Conservation (phyloP, 2,329 filamentous ascomycete genomes). For the Pyrenochaeta sp. region DNA sequence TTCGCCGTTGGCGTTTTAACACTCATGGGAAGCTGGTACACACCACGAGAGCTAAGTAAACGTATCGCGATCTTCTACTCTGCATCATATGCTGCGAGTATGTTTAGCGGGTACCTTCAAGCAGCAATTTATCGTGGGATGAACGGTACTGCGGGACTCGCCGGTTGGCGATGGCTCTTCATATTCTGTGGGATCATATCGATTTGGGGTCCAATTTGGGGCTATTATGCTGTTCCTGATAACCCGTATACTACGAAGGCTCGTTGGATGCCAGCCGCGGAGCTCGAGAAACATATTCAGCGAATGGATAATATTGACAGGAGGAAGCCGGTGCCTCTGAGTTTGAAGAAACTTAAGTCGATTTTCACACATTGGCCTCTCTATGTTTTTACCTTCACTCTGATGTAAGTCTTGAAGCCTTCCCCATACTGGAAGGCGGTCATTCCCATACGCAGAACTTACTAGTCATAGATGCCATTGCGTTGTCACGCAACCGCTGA, state of each 20-base stretch:
- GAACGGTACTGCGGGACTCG: conserved; percentile 23
- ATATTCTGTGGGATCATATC: conserved; percentile 39
- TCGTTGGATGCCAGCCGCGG: conserved; percentile 18
- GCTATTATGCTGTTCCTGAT: conserved; percentile 39
- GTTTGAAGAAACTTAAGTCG: conserved; percentile 9
- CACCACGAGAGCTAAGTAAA: conserved; percentile 12
- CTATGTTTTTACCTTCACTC: conserved; percentile 18
- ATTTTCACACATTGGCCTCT: conserved; percentile 14
- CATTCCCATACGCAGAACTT: background rate
- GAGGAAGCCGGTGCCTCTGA: conserved; percentile 15
- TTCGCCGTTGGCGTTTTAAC: conserved; percentile 40
- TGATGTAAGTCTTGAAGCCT: conserved; percentile 7
- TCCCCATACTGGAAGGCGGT: background rate
- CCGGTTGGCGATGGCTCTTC: conserved; percentile 43
- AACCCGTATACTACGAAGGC: conserved; percentile 18
- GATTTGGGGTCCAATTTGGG: conserved; percentile 50
- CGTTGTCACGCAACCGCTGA: conserved; percentile 18
- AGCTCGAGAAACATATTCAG: conserved; percentile 6
- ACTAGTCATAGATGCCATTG: conserved; percentile 8
- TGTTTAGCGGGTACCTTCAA: conserved; percentile 20
- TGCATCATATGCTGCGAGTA: conserved; percentile 21
- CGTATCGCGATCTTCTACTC: conserved; percentile 16
- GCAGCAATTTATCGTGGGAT: conserved; percentile 12
- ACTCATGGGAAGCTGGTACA: conserved; percentile 42
- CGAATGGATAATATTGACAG: conserved; percentile 15